These are phyloP conservation scores for Stephania japonica DNA, from an alignment of 164 flowering plant species.

Conservation along the genomic window DNA sequence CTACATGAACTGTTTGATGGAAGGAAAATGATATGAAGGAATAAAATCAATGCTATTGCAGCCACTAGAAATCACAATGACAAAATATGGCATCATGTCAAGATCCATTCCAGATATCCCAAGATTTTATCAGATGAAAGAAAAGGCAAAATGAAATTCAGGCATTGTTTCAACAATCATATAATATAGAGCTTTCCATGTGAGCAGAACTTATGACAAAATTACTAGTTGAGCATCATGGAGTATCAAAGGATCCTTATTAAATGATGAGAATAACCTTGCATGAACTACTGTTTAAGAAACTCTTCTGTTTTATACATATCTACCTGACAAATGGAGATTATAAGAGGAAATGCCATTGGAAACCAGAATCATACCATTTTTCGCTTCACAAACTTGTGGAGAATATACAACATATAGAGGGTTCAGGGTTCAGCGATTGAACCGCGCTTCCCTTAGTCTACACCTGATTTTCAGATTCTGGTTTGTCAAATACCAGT, in stretches of 20 bases:
- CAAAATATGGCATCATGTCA: not conserved
- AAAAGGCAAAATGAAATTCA: not conserved
- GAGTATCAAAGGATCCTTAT: slow-evolving; percentile 6
- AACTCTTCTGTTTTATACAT: slow-evolving; percentile 15
- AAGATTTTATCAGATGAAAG: not conserved
- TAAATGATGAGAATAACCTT: slow-evolving; percentile 5
- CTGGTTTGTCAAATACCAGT: slow-evolving; percentile 35
- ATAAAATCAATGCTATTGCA: not conserved
- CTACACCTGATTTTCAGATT: slow-evolving; percentile 23
- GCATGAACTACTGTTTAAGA: slow-evolving; percentile 12
- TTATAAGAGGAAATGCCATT: slow-evolving; percentile 9
- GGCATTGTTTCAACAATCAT: slow-evolving; percentile 4
- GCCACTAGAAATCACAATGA: not conserved
- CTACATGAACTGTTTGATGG: not conserved
- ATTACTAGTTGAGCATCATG: not conserved
- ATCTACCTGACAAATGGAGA: slow-evolving; percentile 10
- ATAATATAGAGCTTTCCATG: slow-evolving; percentile 1
- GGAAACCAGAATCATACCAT: slow-evolving; percentile 17
- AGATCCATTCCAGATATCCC: not conserved
- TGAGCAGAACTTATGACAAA: slow-evolving; percentile 1
- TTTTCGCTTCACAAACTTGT: slow-evolving; percentile 4
- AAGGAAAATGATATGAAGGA: not conserved
- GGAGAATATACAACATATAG: slow-evolving; percentile 1
- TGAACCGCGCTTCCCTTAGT: slow-evolving; percentile 3
- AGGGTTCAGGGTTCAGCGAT: not conserved